Evolutionary conservation across 768 basidiomycete species (phyloP), one percentile per base, ranked within the genome.

Genomic region (Tylopilus vinaceipallidus): DNA sequence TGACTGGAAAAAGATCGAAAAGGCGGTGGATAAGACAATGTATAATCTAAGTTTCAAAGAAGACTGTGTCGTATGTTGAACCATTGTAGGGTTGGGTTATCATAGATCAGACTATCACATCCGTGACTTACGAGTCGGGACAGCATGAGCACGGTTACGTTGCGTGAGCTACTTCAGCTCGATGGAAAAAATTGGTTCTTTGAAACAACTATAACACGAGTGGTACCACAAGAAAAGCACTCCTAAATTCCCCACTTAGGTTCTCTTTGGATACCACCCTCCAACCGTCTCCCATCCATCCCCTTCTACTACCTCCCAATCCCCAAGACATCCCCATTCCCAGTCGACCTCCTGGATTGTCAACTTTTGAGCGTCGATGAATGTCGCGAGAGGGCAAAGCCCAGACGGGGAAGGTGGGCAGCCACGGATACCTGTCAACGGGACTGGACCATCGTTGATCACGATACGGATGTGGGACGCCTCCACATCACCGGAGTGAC

Each of bases 1-100:
- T 7, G 95, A 99, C 66, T 98, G 95, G 95, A 95, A 97, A 73
- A 95, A 91, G 73, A 98, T 98, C 52, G 95, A 98, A 67, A 95
- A 92, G 70, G 85, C 82, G 23, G 97, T 98, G 42, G 91, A 93
- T 73, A 91, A 92, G 74, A 84, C 91, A 42, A 93, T 94, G 91
- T 94, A 93, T 70, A 92, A 88, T 68, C 69, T 94, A 43, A 90
- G 87, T 65, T 91, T 95, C 62, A 93, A 90, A 62, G 94, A 97
- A 65, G 94, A 97, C 63, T 97, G 94, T 74, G 61, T 82, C 23
- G 60, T 83, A 36, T 65, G 63, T 53, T 77, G 55, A 40, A 22
- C 26, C 19, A 29, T 9, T n/a, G 10, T 29, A 23, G 27, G 23
- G 19, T 29, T 16, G 9, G 12, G 5, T 14, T 29, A 10, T 2